Evolutionary conservation across 208 protist species (phyloP).

Genomic region (Wallacemonas sp.): DNA sequence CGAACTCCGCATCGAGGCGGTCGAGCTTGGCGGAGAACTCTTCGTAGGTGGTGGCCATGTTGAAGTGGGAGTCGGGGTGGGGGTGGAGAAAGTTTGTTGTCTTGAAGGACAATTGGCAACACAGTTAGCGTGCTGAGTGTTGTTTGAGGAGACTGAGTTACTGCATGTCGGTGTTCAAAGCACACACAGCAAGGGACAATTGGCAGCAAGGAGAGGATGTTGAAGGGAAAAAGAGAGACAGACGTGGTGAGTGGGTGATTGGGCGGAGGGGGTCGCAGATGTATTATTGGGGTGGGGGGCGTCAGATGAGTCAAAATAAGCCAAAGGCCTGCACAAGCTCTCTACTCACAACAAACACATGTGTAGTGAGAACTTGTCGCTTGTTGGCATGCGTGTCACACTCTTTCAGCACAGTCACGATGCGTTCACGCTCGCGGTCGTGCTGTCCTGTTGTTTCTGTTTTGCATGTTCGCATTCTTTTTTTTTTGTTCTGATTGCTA

Average conservation of each 20-base stretch:
- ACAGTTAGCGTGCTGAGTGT: not conserved
- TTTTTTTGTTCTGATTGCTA: conserved; percentile 13
- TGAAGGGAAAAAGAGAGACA: conserved; percentile 10
- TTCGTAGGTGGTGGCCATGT: conserved; percentile 87
- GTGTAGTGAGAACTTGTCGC: too few species aligned
- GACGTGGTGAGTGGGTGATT: not conserved
- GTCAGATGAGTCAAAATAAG: too few species aligned
- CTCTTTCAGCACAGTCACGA: not conserved
- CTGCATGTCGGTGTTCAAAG: conserved; percentile 5
- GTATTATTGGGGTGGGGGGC: not conserved
- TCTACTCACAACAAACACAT: too few species aligned
- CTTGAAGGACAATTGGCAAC: not conserved
- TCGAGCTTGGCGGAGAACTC: conserved; percentile 90
- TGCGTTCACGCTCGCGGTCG: too few species aligned
- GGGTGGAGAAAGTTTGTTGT: not conserved
- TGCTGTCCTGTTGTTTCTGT: too few species aligned
- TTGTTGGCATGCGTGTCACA: too few species aligned
- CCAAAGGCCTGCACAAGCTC: too few species aligned
- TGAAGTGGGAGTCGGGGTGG: conserved; percentile 11
- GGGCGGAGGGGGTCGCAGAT: not conserved
- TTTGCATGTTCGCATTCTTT: not conserved
- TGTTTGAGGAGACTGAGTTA: conserved; percentile 6
- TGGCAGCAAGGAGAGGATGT: not conserved
- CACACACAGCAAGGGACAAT: conserved; percentile 15
- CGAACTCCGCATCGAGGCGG: conserved; percentile 89